Percentiles rank a stretch among this genome's conserved stretches.
These are phyloP conservation scores for Russula compacta DNA, from an alignment of 768 basidiomycete species.

Conservation along the genomic window DNA sequence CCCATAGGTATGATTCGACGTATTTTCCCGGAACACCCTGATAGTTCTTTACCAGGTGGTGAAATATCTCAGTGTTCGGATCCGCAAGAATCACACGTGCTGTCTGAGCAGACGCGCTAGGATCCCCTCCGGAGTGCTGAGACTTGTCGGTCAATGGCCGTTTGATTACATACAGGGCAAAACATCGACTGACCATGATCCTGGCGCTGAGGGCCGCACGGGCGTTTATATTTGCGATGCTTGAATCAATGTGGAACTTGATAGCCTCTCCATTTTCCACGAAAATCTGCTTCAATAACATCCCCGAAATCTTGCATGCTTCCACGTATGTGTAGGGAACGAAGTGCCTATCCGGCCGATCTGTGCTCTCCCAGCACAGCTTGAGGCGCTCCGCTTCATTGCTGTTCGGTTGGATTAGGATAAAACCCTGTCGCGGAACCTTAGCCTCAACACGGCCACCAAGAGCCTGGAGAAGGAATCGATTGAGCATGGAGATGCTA, in stretches of 20 bases:
- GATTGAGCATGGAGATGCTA: not conserved
- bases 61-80: constrained; percentile 68
- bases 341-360: constrained; percentile 67
- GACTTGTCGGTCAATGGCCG: not conserved
- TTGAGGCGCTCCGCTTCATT: constrained; percentile 67
- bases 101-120: constrained; percentile 56
- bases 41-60: constrained; percentile 61
- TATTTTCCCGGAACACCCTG: constrained; percentile 64
- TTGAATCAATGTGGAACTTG: constrained; percentile 71
- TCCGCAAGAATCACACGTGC: constrained; percentile 75
- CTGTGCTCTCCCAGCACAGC: constrained; percentile 58
- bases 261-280: constrained; percentile 55
- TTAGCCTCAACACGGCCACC: constrained; percentile 73
- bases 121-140: constrained; percentile 77
- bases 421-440: constrained; percentile 67
- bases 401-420: constrained; percentile 60
- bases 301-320: constrained; percentile 73
- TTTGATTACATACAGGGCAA: not conserved
- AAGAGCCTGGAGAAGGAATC: constrained; percentile 37
- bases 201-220: constrained; percentile 55
- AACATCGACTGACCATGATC: constrained; percentile 46
- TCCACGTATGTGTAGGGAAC: constrained; percentile 78
- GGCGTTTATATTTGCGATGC: constrained; percentile 72
- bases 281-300: constrained; percentile 69
- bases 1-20: constrained; percentile 76